Conservation (phyloP, 1,284 basidiomycete species). For the Meripilus lineatus region DNA sequence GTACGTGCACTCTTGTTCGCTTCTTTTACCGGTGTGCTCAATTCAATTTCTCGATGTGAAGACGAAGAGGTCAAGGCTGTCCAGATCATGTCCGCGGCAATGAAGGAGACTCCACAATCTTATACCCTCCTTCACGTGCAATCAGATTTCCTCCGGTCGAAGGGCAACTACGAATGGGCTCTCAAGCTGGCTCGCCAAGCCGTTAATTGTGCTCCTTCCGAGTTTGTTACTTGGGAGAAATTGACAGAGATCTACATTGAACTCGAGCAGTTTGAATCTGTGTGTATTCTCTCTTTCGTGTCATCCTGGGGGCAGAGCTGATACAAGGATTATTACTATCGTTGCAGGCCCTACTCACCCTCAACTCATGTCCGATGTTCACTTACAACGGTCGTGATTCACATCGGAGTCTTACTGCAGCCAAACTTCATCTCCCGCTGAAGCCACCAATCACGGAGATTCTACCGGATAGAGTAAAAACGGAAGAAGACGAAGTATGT, state of each 20-base stretch:
- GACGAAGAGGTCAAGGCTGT: slow-evolving; percentile 98
- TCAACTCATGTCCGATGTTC: slow-evolving; percentile 99
- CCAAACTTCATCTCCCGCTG: slow-evolving; percentile 84
- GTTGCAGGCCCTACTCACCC: slow-evolving; percentile 80
- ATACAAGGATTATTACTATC: background rate
- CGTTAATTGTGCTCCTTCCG: slow-evolving; percentile 96
- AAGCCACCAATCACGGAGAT: slow-evolving; percentile 83
- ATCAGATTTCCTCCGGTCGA: slow-evolving; percentile 88
- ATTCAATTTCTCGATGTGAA: slow-evolving; percentile 25
- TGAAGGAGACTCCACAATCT: slow-evolving; percentile 84
- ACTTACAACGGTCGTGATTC: slow-evolving; percentile 97
- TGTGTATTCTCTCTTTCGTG: slow-evolving; percentile 26
- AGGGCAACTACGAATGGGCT: slow-evolving; percentile 86
- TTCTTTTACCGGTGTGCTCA: background rate
- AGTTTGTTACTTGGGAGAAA: slow-evolving; percentile 99
- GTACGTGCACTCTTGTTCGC: slow-evolving; percentile 44
- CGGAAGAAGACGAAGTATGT: slow-evolving; percentile 79
- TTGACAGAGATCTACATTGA: slow-evolving; percentile 94
- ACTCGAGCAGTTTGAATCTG: slow-evolving; percentile 80
- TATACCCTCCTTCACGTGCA: slow-evolving; percentile 94
- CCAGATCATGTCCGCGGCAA: slow-evolving; percentile 85
- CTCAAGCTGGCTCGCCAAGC: slow-evolving; percentile 90
- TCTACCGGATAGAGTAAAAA: slow-evolving; percentile 63
- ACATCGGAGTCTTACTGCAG: slow-evolving; percentile 82
- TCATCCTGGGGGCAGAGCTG: too few species aligned